phyloP scores from a whole-genome alignment of 83 land plant genomes.

The Thuja plicata region DNA sequence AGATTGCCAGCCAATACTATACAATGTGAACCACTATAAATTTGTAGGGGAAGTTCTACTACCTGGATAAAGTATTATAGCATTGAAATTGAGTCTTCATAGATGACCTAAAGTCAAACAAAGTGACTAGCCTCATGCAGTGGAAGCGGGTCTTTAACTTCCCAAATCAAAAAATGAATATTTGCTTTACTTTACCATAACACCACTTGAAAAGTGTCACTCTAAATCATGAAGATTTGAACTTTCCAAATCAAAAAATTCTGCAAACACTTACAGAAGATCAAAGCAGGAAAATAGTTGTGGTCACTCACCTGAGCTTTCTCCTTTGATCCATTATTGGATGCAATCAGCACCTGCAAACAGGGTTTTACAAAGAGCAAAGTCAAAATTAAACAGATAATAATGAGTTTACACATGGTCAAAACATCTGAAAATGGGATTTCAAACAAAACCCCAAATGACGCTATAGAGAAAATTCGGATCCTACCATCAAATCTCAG shows the following conservation, averaged over 20 bases:
- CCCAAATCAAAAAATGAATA: not conserved
- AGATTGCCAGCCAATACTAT: not conserved
- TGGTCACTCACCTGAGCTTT: constrained; percentile 60
- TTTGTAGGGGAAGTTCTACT: not conserved
- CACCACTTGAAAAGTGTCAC: not conserved
- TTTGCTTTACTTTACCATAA: not conserved
- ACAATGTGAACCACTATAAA: not conserved
- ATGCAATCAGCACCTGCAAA: constrained; percentile 64
- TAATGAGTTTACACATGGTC: not conserved
- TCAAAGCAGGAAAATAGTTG: not conserved
- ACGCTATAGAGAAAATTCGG: not conserved
- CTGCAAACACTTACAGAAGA: not conserved
- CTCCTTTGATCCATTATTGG: constrained; percentile 66
- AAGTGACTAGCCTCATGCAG: not conserved
- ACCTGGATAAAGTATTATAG: too few relatives aligned
- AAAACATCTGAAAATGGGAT: not conserved
- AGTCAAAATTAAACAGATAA: not conserved
- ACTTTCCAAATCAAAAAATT: not conserved
- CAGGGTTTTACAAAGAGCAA: not conserved
- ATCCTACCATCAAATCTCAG: constrained; percentile 14
- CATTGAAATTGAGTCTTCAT: too few relatives aligned
- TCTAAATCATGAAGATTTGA: not conserved
- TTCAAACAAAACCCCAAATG: not conserved
- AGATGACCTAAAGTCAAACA: not conserved
- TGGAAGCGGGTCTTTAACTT: too few relatives aligned